phyloP scores from a whole-genome alignment of 192 early-diverging fungal species.

The Funneliformis mosseae region DNA sequence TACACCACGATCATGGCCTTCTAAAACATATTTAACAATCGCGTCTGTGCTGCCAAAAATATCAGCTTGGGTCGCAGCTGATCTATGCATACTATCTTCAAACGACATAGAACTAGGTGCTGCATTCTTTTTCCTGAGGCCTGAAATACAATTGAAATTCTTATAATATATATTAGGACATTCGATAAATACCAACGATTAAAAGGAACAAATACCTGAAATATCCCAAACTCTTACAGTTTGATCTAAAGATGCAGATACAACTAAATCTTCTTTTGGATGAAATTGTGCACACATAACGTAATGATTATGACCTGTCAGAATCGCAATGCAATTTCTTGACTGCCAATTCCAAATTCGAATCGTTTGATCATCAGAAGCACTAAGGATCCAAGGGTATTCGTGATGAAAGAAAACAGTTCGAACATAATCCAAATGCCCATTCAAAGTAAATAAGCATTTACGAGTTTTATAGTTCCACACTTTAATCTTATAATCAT shows the following conservation, averaged over 20 bases:
- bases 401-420: slow-evolving; percentile 97
- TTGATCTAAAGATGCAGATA: slow-evolving; percentile 95
- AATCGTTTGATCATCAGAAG: slow-evolving; percentile 98
- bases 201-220: slow-evolving; percentile 66
- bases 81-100: slow-evolving; percentile 53
- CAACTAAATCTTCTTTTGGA: slow-evolving; percentile 94
- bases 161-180: not conserved
- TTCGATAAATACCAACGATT: not conserved
- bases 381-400: slow-evolving; percentile 96
- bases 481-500: slow-evolving; percentile 99
- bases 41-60: slow-evolving; percentile 96
- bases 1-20: slow-evolving; percentile 96
- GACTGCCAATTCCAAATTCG: slow-evolving; percentile 99
- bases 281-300: slow-evolving; percentile 99
- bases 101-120: slow-evolving; percentile 59
- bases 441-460: slow-evolving; percentile 95
- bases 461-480: slow-evolving; percentile 99
- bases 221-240: slow-evolving; percentile 99
- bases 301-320: slow-evolving; percentile 99
- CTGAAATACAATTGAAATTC: slow-evolving; percentile 40
- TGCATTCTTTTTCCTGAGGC: slow-evolving; percentile 81
- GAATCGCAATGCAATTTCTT: slow-evolving; percentile 93
- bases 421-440: slow-evolving; percentile 98
- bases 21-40: slow-evolving; percentile 96
- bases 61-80: slow-evolving; percentile 76